Percentiles rank a stretch among this genome's conserved stretches.
These are phyloP conservation scores for Penicillium cosmopolitanum DNA, from an alignment of 495 filamentous ascomycete genomes.

Conservation along the genomic window DNA sequence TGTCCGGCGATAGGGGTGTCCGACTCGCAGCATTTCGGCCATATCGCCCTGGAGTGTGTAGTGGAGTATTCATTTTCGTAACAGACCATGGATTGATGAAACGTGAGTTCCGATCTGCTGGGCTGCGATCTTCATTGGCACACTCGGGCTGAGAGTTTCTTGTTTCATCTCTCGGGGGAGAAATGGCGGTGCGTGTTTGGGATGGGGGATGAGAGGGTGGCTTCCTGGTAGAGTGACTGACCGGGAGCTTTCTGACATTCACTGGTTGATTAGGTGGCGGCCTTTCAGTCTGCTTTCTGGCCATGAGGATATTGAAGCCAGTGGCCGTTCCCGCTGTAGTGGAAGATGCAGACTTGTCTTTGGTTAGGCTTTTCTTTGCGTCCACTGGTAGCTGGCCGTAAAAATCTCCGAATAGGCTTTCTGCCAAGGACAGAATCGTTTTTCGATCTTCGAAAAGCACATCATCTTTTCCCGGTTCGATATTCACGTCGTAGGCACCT, in stretches of 20 bases:
- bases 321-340: neutral
- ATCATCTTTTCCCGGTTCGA: constrained; percentile 91
- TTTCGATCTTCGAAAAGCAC: constrained; percentile 73
- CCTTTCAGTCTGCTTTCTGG: constrained; percentile 14
- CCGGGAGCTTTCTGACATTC: neutral
- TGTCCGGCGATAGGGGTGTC: neutral
- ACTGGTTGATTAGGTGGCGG: neutral
- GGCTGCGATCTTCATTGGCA: neutral
- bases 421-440: constrained; percentile 53
- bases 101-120: constrained; percentile 1
- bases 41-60: constrained; percentile 17
- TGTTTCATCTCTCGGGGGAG: too few relatives aligned
- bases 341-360: constrained; percentile 9
- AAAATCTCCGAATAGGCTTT: constrained; percentile 55
- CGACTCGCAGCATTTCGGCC: neutral
- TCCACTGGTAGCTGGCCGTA: constrained; percentile 53
- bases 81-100: constrained; percentile 41
- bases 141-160: neutral
- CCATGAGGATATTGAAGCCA: constrained; percentile 32
- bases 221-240: neutral
- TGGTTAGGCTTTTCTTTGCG: constrained; percentile 1
- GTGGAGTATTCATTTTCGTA: constrained; percentile 30
- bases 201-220: neutral
- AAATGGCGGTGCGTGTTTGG: too few relatives aligned
- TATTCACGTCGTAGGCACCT: constrained; percentile 81